Conservation (phyloP, 257 asterid genomes). For the Henckelia pumila region DNA sequence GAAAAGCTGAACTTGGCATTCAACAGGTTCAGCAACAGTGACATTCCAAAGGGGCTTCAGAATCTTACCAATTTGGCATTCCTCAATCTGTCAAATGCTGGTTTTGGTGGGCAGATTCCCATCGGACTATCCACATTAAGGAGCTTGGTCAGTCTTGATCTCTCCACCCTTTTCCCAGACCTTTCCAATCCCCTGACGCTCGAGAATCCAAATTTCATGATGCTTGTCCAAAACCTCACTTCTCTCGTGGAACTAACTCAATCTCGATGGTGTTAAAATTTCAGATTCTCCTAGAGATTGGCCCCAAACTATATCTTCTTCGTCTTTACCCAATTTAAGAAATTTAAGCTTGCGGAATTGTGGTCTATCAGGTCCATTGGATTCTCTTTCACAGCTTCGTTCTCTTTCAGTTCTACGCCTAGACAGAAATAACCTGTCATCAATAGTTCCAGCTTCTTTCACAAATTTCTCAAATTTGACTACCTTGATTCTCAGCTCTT, state of each 20-base stretch:
- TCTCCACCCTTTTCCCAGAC: conserved; percentile 30
- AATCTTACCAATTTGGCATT: conserved; percentile 37
- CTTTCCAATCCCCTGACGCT: conserved; percentile 27
- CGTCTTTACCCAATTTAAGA: conserved; percentile 36
- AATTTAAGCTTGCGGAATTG: conserved; percentile 48
- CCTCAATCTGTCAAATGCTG: conserved; percentile 53
- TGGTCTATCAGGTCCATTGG: conserved; percentile 37
- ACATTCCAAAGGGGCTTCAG: conserved; percentile 43
- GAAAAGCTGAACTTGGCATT: conserved; percentile 45
- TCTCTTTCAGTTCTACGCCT: conserved; percentile 43
- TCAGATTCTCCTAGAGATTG: conserved; percentile 39
- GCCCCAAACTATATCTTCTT: conserved; percentile 39
- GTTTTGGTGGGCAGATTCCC: conserved; percentile 52
- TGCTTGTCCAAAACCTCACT: conserved; percentile 38
- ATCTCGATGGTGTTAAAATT: conserved; percentile 51
- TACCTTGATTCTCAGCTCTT: too few relatives aligned
- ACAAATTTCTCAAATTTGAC: neutral
- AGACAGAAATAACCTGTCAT: conserved; percentile 35
- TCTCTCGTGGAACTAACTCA: conserved; percentile 40
- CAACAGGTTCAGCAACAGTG: conserved; percentile 30
- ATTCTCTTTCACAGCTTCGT: conserved; percentile 36
- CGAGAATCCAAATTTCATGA: conserved; percentile 42
- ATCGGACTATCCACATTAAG: conserved; percentile 32
- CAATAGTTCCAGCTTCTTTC: conserved; percentile 32
- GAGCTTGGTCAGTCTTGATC: conserved; percentile 43